Percentiles rank a stretch among this genome's conserved stretches.
phyloP scores from a whole-genome alignment of 441 rosid genomes.

The Dalechampia spathulata region DNA sequence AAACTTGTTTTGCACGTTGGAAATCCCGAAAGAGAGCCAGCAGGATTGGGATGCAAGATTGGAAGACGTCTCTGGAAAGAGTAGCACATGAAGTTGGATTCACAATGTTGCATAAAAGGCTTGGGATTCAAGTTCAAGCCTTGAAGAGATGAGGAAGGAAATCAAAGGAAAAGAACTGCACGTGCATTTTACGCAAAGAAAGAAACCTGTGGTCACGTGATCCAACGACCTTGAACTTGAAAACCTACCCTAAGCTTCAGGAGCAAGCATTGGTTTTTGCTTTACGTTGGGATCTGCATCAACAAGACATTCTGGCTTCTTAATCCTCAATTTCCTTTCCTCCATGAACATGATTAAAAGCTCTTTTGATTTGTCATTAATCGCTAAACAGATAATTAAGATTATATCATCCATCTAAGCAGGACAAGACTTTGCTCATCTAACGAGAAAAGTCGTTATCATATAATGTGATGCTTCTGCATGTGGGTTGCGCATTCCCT shows the following conservation, averaged over 20 bases:
- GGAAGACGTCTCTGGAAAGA: background rate
- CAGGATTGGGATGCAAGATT: slow-evolving; percentile 2
- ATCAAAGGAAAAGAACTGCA: slow-evolving; percentile 16
- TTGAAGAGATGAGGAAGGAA: background rate
- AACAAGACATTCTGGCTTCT: slow-evolving; percentile 30
- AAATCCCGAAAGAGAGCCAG: slow-evolving; percentile 7
- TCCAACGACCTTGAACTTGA: slow-evolving; percentile 18
- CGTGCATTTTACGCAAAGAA: slow-evolving; percentile 30
- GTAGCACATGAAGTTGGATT: slow-evolving; percentile 8
- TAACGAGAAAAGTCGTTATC: background rate
- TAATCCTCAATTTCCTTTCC: too few species aligned
- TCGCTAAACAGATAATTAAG: too few species aligned
- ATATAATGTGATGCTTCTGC: background rate
- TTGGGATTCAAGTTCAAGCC: slow-evolving; percentile 18
- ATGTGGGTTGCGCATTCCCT: background rate
- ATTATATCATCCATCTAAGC: too few species aligned
- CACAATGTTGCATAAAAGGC: background rate
- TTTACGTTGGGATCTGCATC: slow-evolving; percentile 28
- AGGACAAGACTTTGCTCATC: background rate
- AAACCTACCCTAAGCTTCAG: slow-evolving; percentile 17
- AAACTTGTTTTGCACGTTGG: slow-evolving; percentile 11
- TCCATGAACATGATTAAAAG: too few species aligned
- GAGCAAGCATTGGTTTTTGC: slow-evolving; percentile 19
- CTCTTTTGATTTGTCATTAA: too few species aligned
- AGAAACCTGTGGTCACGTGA: slow-evolving; percentile 24